These are phyloP conservation scores for Nicotiana tomentosiformis DNA, from an alignment of 257 asterid genomes.

Conservation along the genomic window DNA sequence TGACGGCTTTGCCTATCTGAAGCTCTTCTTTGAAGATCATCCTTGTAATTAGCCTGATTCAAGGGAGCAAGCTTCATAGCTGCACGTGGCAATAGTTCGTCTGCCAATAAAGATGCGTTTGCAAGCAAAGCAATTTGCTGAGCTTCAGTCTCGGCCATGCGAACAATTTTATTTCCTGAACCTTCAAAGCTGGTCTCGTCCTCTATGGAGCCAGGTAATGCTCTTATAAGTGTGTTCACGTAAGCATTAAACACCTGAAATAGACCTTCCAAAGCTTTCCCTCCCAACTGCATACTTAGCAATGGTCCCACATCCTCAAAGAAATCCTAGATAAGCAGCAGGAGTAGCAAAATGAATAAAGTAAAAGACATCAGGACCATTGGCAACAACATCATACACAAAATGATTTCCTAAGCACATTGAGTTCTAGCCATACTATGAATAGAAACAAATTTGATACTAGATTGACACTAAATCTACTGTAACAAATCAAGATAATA, in stretches of 20 bases:
- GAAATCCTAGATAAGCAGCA: slow-evolving; percentile 62
- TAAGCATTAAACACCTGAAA: slow-evolving; percentile 88
- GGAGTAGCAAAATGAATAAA: not conserved
- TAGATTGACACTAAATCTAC: not conserved
- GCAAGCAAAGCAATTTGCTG: slow-evolving; percentile 98
- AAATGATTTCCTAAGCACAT: not conserved
- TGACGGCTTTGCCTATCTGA: slow-evolving; percentile 85
- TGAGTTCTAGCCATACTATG: not conserved
- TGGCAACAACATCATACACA: not conserved
- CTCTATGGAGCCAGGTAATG: slow-evolving; percentile 91
- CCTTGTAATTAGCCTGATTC: slow-evolving; percentile 49
- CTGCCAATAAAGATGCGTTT: slow-evolving; percentile 90
- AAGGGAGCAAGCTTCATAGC: slow-evolving; percentile 79
- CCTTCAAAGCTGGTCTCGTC: slow-evolving; percentile 78
- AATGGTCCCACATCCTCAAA: slow-evolving; percentile 96
- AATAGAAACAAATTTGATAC: not conserved
- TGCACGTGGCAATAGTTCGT: slow-evolving; percentile 95
- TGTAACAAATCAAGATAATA: not conserved
- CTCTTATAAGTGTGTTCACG: slow-evolving; percentile 80
- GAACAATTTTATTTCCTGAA: slow-evolving; percentile 76
- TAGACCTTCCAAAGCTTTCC: slow-evolving; percentile 85
- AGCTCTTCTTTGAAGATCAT: slow-evolving; percentile 75
- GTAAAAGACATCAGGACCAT: not conserved
- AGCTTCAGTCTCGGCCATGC: slow-evolving; percentile 93
- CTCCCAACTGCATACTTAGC: slow-evolving; percentile 89